These are phyloP conservation scores for Colletotrichum tropicale DNA, from an alignment of 2,329 filamentous ascomycete genomes.

Conservation along the genomic window DNA sequence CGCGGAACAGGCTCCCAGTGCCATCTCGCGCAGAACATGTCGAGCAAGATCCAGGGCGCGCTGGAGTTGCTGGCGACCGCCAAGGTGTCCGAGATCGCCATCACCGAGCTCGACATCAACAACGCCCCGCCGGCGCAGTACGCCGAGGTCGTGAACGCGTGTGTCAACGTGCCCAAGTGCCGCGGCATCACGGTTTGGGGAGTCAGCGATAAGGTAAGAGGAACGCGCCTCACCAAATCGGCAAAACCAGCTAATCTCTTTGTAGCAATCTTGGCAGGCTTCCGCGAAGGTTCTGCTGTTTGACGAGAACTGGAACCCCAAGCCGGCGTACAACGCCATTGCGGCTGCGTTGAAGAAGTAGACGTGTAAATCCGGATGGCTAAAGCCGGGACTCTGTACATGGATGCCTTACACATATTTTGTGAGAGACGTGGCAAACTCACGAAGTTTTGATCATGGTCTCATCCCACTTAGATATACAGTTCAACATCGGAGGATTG, in stretches of 20 bases:
- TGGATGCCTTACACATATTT: not conserved
- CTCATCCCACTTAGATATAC: not conserved
- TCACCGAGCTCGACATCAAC: conserved; percentile 73
- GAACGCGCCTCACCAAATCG: too few species aligned
- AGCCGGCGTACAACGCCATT: conserved; percentile 55
- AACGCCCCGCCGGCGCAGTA: conserved; percentile 62
- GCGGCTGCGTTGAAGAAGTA: conserved; percentile 32
- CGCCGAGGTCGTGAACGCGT: conserved; percentile 59
- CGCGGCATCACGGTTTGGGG: conserved; percentile 71
- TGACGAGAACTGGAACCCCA: conserved; percentile 54
- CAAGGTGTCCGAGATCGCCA: conserved; percentile 59
- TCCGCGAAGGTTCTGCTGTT: conserved; percentile 56
- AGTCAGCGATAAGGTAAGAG: conserved; percentile 47
- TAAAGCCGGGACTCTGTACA: not conserved
- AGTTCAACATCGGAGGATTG: not conserved
- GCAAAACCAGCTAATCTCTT: not conserved
- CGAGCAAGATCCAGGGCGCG: conserved; percentile 49
- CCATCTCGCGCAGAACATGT: conserved; percentile 53
- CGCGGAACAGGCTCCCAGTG: conserved; percentile 48
- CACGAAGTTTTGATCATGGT: not conserved
- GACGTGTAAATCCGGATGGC: not conserved
- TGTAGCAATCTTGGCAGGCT: conserved; percentile 54
- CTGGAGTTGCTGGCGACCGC: conserved; percentile 56
- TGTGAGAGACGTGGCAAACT: not conserved
- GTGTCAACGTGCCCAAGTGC: conserved; percentile 61